Conservation (phyloP, 192 early-diverging fungal species). For the Entrophospora sp. region DNA sequence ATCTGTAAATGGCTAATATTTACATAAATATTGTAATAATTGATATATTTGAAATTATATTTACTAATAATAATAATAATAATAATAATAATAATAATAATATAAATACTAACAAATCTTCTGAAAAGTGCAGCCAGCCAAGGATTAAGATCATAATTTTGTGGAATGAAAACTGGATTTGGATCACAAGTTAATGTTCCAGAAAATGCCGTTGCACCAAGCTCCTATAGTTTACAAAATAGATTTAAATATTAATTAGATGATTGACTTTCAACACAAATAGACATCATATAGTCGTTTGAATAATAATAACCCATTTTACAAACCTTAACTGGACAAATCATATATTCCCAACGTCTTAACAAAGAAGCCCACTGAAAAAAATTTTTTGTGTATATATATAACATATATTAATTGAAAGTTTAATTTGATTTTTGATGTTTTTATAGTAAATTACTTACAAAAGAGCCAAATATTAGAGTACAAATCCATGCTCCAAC, state of each 20-base stretch:
- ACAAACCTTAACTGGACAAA: slow-evolving; percentile 45
- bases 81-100: background rate
- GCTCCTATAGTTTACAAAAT: too few relatives aligned
- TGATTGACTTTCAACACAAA: too few relatives aligned
- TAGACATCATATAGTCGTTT: too few relatives aligned
- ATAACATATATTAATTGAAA: too few relatives aligned
- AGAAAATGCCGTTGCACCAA: slow-evolving; percentile 40
- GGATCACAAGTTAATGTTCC: slow-evolving; percentile 40
- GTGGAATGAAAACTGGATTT: slow-evolving; percentile 47
- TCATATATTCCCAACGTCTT: slow-evolving; percentile 47
- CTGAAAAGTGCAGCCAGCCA: slow-evolving; percentile 32
- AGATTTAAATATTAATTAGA: too few relatives aligned
- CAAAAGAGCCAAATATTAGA: slow-evolving; percentile 77
- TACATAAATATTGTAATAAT: background rate
- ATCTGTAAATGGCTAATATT: slow-evolving; percentile 12
- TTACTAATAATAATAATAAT: background rate
- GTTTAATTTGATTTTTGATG: too few relatives aligned
- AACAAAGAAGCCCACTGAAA: slow-evolving; percentile 43
- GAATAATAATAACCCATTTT: too few relatives aligned
- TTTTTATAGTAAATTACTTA: too few relatives aligned
- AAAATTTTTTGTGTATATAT: too few relatives aligned
- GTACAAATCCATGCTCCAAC: slow-evolving; percentile 82
- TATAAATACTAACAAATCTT: slow-evolving; percentile 22
- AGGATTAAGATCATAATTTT: slow-evolving; percentile 33
- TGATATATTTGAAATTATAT: background rate